Base-by-base conservation (phyloP, 108 stramenopile species). In the Aurantiochytrium sp. region DNA sequence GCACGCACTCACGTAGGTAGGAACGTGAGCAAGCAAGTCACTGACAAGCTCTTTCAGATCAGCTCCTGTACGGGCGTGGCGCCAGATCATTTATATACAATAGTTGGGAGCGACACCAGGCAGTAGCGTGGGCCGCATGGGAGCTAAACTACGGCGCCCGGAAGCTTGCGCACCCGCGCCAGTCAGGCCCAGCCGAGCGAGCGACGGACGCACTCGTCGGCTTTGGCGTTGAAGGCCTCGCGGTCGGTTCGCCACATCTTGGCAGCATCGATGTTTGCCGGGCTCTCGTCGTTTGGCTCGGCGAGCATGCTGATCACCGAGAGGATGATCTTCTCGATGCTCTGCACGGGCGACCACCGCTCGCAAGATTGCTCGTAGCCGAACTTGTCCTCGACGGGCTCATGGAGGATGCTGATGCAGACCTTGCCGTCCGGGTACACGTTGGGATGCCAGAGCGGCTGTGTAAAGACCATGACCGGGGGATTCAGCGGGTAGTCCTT, bases 371-470 rank as follows among this genome's bases (percentile, higher is more conserved):
- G 95, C 37, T 94, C 88, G 92, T 98, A 97, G 24, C 85, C 85
- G 87, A 96, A 91, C 32, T 91, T 94, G 89, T 99, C 98, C 55
- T 97, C 97, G 45, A 97, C 97, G 37, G 98, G 97, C 55, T 97
- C 96, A 93, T 99, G 98, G 30, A 99, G 94, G 90, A 98, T 98
- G 27, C 97, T 97, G 86, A 99, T 99, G 93, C 98, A 99, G 73
- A 99, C 93, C 31, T 87, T 48, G n/a, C 93, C 93, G 52, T 92
- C 91, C n/a, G 89, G 89, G 93, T 97, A 97, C 32, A 87, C 55
- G 68, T 99, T 99, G 17, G 98, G 98, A 89, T 99, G 98, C 96
- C 97, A 99, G 95, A 99, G 98, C 88, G 97, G 95, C 8, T 96
- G 95, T 17, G 87, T 90, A 91, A 99, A 99, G 37, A 93, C 96